Conservation (phyloP, 345 rosid genomes). For the Viola odorata region DNA sequence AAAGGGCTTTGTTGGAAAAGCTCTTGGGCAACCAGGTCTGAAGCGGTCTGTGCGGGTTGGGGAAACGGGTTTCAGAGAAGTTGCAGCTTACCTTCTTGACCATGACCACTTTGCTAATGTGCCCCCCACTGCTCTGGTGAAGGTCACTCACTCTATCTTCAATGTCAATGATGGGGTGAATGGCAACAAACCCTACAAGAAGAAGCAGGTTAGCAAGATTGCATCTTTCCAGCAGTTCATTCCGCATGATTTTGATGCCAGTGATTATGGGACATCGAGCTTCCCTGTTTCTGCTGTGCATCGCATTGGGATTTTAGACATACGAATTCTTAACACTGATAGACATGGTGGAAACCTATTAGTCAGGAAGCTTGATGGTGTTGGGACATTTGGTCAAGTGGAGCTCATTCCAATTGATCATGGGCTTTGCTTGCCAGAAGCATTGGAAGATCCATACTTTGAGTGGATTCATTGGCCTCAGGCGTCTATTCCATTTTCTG, state of each 20-base stretch:
- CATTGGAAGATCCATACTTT: conserved; percentile 95
- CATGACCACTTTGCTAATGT: conserved; percentile 73
- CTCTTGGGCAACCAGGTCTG: conserved; percentile 93
- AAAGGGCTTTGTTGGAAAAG: conserved; percentile 94
- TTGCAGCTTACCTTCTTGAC: conserved; percentile 97
- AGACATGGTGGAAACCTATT: conserved; percentile 96
- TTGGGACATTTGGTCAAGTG: conserved; percentile 69
- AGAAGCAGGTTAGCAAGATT: conserved; percentile 80
- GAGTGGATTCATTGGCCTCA: conserved; percentile 99
- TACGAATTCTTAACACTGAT: conserved; percentile 89
- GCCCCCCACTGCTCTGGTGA: conserved; percentile 93
- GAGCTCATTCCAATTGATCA: conserved; percentile 97
- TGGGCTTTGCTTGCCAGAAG: conserved; percentile 94
- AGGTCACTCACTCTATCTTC: conserved; percentile 87
- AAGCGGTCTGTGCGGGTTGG: conserved; percentile 97
- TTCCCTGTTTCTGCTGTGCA: conserved; percentile 91
- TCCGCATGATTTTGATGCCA: conserved; percentile 91
- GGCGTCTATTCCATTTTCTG: conserved; percentile 96
- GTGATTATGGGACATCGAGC: conserved; percentile 95
- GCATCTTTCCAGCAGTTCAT: conserved; percentile 94
- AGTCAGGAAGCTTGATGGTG: conserved; percentile 69
- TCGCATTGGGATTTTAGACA: conserved; percentile 83
- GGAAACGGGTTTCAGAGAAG: conserved; percentile 94
- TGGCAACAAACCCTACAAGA: conserved; percentile 50
- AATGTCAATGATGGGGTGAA: conserved; percentile 81